Evolutionary conservation across 2,329 filamentous ascomycete species (phyloP).

Genomic region (Didymella pomorum): DNA sequence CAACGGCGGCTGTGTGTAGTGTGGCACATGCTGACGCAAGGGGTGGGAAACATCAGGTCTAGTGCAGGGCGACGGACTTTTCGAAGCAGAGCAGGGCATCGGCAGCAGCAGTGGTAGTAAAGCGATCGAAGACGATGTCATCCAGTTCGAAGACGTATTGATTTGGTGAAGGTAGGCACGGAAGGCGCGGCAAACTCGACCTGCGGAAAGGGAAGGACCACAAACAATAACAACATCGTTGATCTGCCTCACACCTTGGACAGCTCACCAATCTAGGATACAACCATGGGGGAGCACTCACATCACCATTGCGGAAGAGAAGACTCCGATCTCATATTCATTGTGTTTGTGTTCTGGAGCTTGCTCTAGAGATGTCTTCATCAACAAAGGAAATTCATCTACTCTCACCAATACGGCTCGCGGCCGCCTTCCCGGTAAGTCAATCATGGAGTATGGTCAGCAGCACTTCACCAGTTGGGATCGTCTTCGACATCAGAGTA

Average conservation of each 20-base stretch:
- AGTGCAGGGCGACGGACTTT: no score
- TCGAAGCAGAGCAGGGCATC: no score
- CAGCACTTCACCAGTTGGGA: not conserved
- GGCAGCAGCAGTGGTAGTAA: no score
- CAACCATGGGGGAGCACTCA: no score
- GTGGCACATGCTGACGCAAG: not conserved
- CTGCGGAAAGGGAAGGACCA: not conserved
- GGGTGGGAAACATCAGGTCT: not conserved
- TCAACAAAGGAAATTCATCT: not conserved
- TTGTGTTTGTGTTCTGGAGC: no score
- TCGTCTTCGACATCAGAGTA: constrained; percentile 6
- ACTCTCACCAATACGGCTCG: not conserved
- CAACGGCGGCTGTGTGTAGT: not conserved
- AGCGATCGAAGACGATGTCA: no score
- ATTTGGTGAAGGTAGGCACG: not conserved
- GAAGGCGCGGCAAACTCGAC: constrained; percentile 4
- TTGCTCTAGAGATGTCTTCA: not conserved
- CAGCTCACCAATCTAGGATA: not conserved
- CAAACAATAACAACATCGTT: not conserved
- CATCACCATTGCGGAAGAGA: no score
- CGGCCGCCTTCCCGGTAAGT: not conserved
- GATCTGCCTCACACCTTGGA: not conserved
- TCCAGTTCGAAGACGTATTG: no score
- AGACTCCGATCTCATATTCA: no score
- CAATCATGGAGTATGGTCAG: not conserved